phyloP scores from a whole-genome alignment of 768 basidiomycete genomes.

The Boletellus ananiceps region DNA sequence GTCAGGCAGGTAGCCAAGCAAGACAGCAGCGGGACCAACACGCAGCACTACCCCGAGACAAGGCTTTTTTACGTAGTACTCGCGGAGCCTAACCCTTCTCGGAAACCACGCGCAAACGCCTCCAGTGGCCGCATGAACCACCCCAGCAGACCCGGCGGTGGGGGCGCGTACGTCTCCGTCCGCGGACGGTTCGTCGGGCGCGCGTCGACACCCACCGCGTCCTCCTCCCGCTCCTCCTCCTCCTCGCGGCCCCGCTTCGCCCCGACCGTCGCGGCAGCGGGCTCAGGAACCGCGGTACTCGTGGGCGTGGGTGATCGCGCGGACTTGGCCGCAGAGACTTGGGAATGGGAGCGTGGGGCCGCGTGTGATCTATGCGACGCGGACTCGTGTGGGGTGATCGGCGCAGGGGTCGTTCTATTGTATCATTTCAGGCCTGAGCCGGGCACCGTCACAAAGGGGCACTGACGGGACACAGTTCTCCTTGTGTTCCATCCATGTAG shows the following conservation, averaged over 20 bases:
- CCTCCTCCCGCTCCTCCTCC: slow-evolving; percentile 36
- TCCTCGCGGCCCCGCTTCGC: slow-evolving; percentile 50
- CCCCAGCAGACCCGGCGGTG: slow-evolving; percentile 45
- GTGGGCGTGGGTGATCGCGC: slow-evolving; percentile 13
- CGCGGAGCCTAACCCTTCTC: slow-evolving; percentile 45
- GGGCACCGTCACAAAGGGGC: neutral
- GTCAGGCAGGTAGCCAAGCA: slow-evolving; percentile 7
- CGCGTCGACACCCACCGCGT: slow-evolving; percentile 29
- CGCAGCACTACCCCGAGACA: no score
- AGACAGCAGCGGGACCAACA: no score
- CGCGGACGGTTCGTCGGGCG: slow-evolving; percentile 51
- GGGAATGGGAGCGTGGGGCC: slow-evolving; percentile 18
- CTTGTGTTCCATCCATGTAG: slow-evolving; percentile 64
- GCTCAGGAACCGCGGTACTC: slow-evolving; percentile 32
- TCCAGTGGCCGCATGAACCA: slow-evolving; percentile 63
- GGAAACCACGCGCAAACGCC: slow-evolving; percentile 64
- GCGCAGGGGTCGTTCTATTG: slow-evolving; percentile 17
- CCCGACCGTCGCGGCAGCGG: slow-evolving; percentile 23
- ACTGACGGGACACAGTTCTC: slow-evolving; percentile 40
- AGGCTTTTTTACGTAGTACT: slow-evolving; percentile 7
- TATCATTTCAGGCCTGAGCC: slow-evolving; percentile 1
- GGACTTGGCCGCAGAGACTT: slow-evolving; percentile 9
- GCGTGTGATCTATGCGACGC: slow-evolving; percentile 11
- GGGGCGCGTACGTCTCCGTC: slow-evolving; percentile 41
- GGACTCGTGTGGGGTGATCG: slow-evolving; percentile 18